Evolutionary conservation across 495 filamentous ascomycete genomes (phyloP), one percentile per base, ranked within the genome.

Genomic region (Trichoderma orchidacearum): DNA sequence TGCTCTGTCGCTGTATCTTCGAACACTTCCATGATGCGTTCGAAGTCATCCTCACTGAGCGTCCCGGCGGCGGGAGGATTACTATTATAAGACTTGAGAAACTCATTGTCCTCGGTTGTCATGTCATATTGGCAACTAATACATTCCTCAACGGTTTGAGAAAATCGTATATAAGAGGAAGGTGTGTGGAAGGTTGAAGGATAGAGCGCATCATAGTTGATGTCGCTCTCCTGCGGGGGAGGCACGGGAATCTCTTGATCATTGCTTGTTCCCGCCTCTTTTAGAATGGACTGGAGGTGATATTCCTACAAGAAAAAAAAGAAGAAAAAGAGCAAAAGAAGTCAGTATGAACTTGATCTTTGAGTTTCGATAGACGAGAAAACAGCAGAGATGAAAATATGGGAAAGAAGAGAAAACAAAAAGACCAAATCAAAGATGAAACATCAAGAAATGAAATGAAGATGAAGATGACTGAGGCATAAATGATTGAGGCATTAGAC

Each of bases 61-160:
- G 80, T 83, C 28, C 74, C 68, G 34, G 75, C 69, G 51, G 80
- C 72, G 53, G 80, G 70, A 61, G 78, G 83, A 69, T 86, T 91
- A 57, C 82, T 71, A 71, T 96, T 98, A 68, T 92, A 84, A 54
- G 80, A 79, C 66, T 83, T 87, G 56, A 98, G 82, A 67, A 87
- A 96, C 25, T 74, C 80, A 63, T 87, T 86, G 72, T 98, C 93
- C 52, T 94, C 89, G 59, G 85, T 83, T 15, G 82, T 88, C 88
- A 96, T 90, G 70, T 92, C 87, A 81, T 98, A 97, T 59, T 84
- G 80, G 66, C 82, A 85, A 56, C 70, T 75, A 62, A 84, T 82
- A 62, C 85, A 92, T 67, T 98, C 93, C 72, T 98, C 93, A 51
- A 98, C 94, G 3, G 93, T 98, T 57, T 92, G 90, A 57, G 92